Percentiles rank a stretch among this genome's conserved stretches.
Conservation (phyloP, 2,329 filamentous ascomycete species). For the Monosporascus sp. region DNA sequence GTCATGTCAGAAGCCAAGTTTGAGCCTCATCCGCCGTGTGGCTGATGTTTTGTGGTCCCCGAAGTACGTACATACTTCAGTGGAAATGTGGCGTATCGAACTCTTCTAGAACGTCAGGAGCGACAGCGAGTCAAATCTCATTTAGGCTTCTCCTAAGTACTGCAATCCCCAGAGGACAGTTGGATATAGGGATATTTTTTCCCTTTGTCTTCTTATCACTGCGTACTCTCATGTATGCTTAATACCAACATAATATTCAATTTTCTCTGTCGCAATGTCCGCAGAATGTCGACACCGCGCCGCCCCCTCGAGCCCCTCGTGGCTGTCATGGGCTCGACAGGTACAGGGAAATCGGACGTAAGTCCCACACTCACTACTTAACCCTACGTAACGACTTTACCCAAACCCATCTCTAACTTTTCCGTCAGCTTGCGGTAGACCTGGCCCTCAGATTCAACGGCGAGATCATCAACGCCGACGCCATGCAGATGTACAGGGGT, state of each 20-base stretch:
- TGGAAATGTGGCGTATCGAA: not conserved
- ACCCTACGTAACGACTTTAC: not conserved
- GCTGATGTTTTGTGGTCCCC: not conserved
- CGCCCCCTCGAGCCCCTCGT: conserved; percentile 58
- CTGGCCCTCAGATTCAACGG: conserved; percentile 78
- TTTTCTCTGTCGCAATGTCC: conserved; percentile 16
- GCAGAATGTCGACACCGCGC: conserved; percentile 32
- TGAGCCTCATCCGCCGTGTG: not conserved
- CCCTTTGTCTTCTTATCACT: not conserved
- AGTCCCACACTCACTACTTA: conserved; percentile 20
- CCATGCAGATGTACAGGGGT: conserved; percentile 94
- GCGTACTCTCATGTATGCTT: not conserved
- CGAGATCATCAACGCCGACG: conserved; percentile 94
- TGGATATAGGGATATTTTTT: no score
- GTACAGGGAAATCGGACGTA: conserved; percentile 60
- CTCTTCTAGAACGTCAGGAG: no score
- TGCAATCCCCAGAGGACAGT: no score
- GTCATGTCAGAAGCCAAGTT: not conserved
- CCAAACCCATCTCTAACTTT: conserved; percentile 5
- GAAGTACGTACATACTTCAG: no score
- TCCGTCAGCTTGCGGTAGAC: conserved; percentile 75
- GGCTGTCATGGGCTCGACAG: conserved; percentile 81
- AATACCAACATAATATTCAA: not conserved
- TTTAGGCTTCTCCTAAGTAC: not conserved
- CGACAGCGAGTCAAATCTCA: not conserved